Evolutionary conservation across 1,284 basidiomycete species (phyloP), one percentile per base, ranked within the genome.

Genomic region (Hemileia vastatrix): DNA sequence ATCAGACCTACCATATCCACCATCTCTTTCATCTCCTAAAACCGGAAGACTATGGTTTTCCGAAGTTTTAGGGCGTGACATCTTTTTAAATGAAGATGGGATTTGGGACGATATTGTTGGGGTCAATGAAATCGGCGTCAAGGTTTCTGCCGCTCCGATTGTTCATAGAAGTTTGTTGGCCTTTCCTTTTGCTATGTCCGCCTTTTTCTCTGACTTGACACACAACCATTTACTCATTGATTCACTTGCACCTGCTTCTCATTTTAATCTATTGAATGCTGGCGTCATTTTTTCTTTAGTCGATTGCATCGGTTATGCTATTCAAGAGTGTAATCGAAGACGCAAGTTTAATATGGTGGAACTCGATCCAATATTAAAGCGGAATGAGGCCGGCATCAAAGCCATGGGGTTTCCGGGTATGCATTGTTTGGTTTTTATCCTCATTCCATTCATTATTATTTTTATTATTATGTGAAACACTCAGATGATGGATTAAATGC

Each of bases 271-370:
- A n/a, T n/a, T n/a, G n/a, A n/a, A n/a, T n/a, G n/a, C 4, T 13
- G 9, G 54, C 57, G 27, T 24, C 15, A 40, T 33, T 5, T 15
- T 6, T 6, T 24, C 31, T 19, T 82, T 68, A 91, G 90, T 88
- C 66, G 84, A 86, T 1, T 89, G 87, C 67, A 77, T 93, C 49
- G 91, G 90, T 13, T 94, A 87, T 72, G 78, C 90, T 36, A 81
- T 94, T 64, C 80, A 81, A 58, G 90, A 92, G 72, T 76, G 80
- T 5, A 76, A 75, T 15, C 76, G 77, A 0, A 72, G 77, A 1
- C 67, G 74, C 19, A 74, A 77, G 0, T 68, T 79, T 21, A 72
- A 78, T 43, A 74, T 76, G 1, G 66, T 69, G 1, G 62, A 65
- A 0, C 69, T 78, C 1, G 72, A 76, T 13, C 76, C 78, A 0